phyloP scores from a whole-genome alignment of 129 eudicot species.

The Smallanthus sonchifolius region DNA sequence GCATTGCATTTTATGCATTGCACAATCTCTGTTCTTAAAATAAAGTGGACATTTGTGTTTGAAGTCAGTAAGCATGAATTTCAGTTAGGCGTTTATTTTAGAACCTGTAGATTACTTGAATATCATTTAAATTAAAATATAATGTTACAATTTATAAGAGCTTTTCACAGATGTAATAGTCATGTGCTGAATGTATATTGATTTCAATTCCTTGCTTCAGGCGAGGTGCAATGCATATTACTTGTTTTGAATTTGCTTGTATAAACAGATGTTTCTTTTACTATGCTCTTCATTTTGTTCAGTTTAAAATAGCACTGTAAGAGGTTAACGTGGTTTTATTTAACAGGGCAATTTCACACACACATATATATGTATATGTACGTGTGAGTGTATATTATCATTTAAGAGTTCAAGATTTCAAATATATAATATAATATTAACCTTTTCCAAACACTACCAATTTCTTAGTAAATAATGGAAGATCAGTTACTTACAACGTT shows the following conservation, averaged over 20 bases:
- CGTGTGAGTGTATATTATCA: too few species aligned
- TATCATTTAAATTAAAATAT: background rate
- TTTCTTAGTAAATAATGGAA: background rate
- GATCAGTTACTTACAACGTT: background rate
- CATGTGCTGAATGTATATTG: background rate
- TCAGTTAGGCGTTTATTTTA: background rate
- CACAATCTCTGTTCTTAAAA: background rate
- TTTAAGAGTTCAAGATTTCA: background rate
- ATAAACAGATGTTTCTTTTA: background rate
- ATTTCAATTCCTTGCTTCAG: background rate
- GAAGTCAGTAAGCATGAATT: background rate
- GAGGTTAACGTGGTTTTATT: background rate
- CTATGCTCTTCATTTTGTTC: background rate
- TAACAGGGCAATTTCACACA: background rate
- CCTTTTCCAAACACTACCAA: background rate
- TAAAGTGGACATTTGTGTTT: background rate
- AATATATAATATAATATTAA: background rate
- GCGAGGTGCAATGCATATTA: conserved; percentile 5
- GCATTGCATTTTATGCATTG: background rate
- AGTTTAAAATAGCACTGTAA: background rate
- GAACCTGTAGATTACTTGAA: background rate
- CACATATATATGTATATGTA: too few species aligned
- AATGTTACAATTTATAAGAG: background rate
- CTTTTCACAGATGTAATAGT: background rate
- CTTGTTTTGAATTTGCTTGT: background rate